Conservation (phyloP, 2,329 filamentous ascomycete genomes). For the Cercospora canescens region DNA sequence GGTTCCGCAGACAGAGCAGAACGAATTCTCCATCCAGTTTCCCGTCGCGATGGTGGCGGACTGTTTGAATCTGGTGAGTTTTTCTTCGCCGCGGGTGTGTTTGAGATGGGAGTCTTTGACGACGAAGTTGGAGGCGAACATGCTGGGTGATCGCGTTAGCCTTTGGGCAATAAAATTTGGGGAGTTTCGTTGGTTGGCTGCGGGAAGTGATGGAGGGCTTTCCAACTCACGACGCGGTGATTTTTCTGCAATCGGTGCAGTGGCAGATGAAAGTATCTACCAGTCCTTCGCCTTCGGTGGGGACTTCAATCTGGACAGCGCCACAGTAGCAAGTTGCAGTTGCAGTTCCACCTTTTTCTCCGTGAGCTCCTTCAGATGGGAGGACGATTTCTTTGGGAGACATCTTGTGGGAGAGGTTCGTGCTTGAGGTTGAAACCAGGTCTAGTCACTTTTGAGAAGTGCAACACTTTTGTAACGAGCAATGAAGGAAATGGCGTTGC, state of each 20-base stretch:
- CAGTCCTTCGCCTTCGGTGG: conserved; percentile 48
- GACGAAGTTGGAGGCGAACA: conserved; percentile 62
- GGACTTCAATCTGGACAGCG: conserved; percentile 54
- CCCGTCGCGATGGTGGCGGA: conserved; percentile 49
- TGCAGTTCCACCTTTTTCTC: conserved; percentile 35
- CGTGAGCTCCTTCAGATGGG: conserved; percentile 20
- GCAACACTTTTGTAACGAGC: neutral
- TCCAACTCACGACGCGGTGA: conserved; percentile 52
- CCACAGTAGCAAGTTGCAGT: conserved; percentile 63
- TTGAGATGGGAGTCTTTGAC: conserved; percentile 47
- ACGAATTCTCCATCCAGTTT: conserved; percentile 61
- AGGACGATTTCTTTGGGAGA: conserved; percentile 16
- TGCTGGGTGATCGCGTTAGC: conserved; percentile 26
- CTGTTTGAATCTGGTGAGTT: conserved; percentile 51
- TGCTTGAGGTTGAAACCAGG: neutral
- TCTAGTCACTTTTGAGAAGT: neutral
- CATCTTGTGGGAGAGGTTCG: neutral
- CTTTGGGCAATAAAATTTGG: too few relatives aligned
- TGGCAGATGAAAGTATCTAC: conserved; percentile 58
- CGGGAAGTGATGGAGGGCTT: neutral
- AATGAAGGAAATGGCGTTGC: neutral
- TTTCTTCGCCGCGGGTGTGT: conserved; percentile 54
- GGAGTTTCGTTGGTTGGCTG: neutral
- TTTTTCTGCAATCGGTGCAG: conserved; percentile 57
- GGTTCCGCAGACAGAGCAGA: conserved; percentile 61